Evolutionary conservation across 106 monocot species (phyloP).

Genomic region (Dioscorea dumetorum): DNA sequence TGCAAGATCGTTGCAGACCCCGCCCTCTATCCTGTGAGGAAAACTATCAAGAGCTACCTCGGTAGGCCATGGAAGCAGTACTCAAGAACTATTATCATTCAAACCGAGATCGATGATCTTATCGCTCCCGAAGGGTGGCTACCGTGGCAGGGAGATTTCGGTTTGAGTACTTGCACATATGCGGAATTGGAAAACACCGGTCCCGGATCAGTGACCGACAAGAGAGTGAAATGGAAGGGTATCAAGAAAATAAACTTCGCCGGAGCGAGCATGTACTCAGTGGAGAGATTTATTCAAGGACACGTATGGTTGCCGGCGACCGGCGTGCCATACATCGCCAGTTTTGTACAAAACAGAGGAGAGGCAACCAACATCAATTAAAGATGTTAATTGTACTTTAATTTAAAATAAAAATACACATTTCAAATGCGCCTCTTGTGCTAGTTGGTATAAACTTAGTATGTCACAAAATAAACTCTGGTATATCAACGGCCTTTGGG

Average conservation of each 20-base stretch:
- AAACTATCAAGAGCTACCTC: conserved; percentile 17
- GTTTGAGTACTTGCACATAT: conserved; percentile 41
- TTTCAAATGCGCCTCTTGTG: no score
- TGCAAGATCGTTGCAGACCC: conserved; percentile 55
- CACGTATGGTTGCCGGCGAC: conserved; percentile 18
- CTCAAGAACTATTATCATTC: conserved; percentile 53
- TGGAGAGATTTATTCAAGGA: conserved; percentile 32
- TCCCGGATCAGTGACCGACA: conserved; percentile 22
- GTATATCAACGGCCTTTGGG: no score
- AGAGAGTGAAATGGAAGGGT: conserved; percentile 47
- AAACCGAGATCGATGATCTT: conserved; percentile 37
- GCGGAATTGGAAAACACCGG: conserved; percentile 49
- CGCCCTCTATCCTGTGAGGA: background rate
- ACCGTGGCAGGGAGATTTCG: conserved; percentile 47
- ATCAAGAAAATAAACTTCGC: conserved; percentile 21
- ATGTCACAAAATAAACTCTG: no score
- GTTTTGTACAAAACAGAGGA: conserved; percentile 1
- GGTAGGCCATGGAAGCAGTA: conserved; percentile 57
- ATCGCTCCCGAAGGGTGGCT: conserved; percentile 48
- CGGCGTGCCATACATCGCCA: conserved; percentile 22
- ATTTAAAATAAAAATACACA: no score
- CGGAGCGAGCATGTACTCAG: conserved; percentile 30
- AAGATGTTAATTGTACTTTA: background rate
- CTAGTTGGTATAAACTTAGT: no score
- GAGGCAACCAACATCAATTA: background rate